Base-by-base conservation (phyloP, 2,329 filamentous ascomycete species). In the Ceratocystis lukuohia region DNA sequence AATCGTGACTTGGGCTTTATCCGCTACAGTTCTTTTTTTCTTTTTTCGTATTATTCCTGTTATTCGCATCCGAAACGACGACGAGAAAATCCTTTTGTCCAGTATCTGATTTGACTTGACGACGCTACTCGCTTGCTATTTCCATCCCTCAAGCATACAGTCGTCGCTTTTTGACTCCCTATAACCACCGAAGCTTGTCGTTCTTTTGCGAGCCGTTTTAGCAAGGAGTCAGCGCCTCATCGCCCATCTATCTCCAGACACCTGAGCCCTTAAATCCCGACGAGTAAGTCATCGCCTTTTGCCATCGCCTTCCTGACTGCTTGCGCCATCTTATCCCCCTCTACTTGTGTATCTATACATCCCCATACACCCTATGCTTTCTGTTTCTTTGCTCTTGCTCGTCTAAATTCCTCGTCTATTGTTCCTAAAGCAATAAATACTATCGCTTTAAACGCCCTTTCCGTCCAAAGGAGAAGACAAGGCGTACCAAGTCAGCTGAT, bases 281-380 rank as follows among this genome's bases (percentile, higher is more conserved):
- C 56, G 56, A 59, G 56, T 59, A 59, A 59, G 56, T 59, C 28
- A 37, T 37, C 56, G 53, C 12, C 53, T 33, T 20, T 57, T 57
- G 53, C 53, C 25, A 5, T 25, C n/a, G 53, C 22, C 53, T 17
- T 15, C 12, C 4, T 33, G 28, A 28, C 20, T 15, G 2, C 22
- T 25, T 8, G 22, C 15, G 53, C 56, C 28, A 33, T 12, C 5
- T 37, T 3, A 25, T 53, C 48, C 7, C 28, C 22, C 22, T 22
- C 48, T 22, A 20, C n/a, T 37, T 22, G 17, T n/a, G 8, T 15
- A 15, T 15, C 10, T 25, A 15, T 56, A 25, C 17, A 15, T 37
- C 28, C 28, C 17, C 28, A 7, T 33, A 12, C 48, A 2, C 7
- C 46, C 10, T 33, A 1, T 48, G 8, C 25, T 56, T 20, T n/a